Evolutionary conservation across 192 early-diverging fungal genomes (phyloP).

Genomic region (Linnemannia hyalina): DNA sequence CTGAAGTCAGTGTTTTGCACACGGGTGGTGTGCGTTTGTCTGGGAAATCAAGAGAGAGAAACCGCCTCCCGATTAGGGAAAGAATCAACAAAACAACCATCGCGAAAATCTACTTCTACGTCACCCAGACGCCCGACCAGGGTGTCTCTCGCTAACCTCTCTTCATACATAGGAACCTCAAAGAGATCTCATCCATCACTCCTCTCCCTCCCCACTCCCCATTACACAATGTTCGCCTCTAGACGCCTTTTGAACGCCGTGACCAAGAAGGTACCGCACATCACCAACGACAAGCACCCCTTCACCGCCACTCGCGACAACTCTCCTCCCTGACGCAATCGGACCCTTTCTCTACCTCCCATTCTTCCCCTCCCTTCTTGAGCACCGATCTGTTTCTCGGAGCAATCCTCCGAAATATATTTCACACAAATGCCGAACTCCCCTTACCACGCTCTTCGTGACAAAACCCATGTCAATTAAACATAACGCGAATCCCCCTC

Average conservation of each 20-base stretch:
- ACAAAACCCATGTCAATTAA: background rate
- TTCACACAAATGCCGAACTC: background rate
- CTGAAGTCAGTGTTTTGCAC: background rate
- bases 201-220: background rate
- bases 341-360: background rate
- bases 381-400: background rate
- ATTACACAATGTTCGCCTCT: slow-evolving; percentile 45
- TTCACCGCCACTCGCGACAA: background rate
- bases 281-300: background rate
- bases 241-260: slow-evolving; percentile 50
- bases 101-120: background rate
- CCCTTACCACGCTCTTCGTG: background rate
- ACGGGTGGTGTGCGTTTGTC: background rate
- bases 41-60: background rate
- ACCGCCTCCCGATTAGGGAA: slow-evolving; percentile 3
- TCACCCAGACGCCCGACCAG: background rate
- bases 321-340: background rate
- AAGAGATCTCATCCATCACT: slow-evolving; percentile 23
- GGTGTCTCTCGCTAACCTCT: background rate
- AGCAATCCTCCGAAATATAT: slow-evolving; percentile 12
- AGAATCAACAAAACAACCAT: slow-evolving; percentile 3
- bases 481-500: background rate
- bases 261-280: slow-evolving; percentile 48
- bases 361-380: background rate
- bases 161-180: background rate